Evolutionary conservation across 2,329 filamentous ascomycete species (phyloP).

Genomic region (Cladophialophora carrionii): DNA sequence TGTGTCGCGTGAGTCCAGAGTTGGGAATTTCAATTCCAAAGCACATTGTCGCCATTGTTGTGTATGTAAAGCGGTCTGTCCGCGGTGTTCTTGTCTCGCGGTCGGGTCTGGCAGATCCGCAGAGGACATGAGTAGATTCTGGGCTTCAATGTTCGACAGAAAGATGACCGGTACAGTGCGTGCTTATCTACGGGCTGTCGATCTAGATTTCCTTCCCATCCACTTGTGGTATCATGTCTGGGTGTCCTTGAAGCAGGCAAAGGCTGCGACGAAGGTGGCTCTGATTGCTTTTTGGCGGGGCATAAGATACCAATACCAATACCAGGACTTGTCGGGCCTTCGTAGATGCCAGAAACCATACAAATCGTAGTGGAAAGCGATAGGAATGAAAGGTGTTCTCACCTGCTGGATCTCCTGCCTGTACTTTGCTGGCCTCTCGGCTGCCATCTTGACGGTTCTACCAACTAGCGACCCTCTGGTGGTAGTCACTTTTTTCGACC

Average conservation of each 20-base stretch:
- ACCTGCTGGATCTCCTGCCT: conserved; percentile 98
- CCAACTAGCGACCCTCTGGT: neutral
- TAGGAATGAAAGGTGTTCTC: conserved; percentile 45
- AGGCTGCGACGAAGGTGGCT: neutral
- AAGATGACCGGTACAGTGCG: neutral
- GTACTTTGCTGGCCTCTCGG: conserved; percentile 77
- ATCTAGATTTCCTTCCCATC: neutral
- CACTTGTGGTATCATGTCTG: neutral
- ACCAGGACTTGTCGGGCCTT: neutral
- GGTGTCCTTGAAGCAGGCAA: neutral
- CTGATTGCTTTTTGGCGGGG: no score
- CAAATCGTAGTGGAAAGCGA: neutral
- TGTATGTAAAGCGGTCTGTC: neutral
- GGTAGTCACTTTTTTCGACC: neutral
- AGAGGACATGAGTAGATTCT: neutral
- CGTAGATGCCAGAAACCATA: neutral
- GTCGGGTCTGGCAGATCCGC: neutral
- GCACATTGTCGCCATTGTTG: neutral
- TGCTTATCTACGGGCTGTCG: neutral
- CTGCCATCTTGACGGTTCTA: conserved; percentile 61
- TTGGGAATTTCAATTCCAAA: neutral
- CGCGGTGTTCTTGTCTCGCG: neutral
- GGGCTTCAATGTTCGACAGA: neutral
- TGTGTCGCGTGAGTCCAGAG: neutral
- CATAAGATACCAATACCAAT: no score